A percentile compares a stretch with the other conserved stretches of the same genome.
These are phyloP conservation scores for Pseudogymnoascus sp. DNA, from an alignment of 2,329 filamentous ascomycete genomes.

Conservation along the genomic window DNA sequence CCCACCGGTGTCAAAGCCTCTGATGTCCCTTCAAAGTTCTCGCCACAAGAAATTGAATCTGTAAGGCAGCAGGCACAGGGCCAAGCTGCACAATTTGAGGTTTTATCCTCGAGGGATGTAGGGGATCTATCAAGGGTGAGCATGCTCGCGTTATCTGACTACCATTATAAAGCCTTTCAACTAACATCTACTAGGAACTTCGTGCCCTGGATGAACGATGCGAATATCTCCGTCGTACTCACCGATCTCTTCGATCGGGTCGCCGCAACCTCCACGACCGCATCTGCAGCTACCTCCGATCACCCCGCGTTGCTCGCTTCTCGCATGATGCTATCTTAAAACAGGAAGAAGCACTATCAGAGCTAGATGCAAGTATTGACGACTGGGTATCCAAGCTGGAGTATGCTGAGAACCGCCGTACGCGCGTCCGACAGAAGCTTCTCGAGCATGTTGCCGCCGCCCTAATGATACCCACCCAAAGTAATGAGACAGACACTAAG, in stretches of 20 bases:
- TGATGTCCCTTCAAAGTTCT: constrained; percentile 45
- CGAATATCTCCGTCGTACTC: constrained; percentile 70
- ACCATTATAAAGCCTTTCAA: background rate
- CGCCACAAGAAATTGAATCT: constrained; percentile 39
- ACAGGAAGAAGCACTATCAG: constrained; percentile 70
- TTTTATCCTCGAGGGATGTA: constrained; percentile 55
- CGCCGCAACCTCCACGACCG: constrained; percentile 68
- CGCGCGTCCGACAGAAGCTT: constrained; percentile 68
- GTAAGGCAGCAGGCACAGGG: constrained; percentile 54
- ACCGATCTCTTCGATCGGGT: constrained; percentile 65
- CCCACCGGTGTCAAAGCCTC: constrained; percentile 48
- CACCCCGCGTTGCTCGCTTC: constrained; percentile 62
- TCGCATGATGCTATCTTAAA: constrained; percentile 68
- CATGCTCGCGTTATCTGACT: background rate
- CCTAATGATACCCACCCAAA: constrained; percentile 40
- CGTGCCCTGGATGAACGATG: constrained; percentile 68
- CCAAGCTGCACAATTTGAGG: constrained; percentile 56
- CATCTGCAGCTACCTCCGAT: constrained; percentile 70
- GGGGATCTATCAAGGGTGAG: constrained; percentile 56
- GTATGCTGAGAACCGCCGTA: constrained; percentile 68
- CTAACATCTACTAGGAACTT: constrained; percentile 48
- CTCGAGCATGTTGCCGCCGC: constrained; percentile 75
- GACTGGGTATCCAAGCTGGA: constrained; percentile 77
- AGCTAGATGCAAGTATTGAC: constrained; percentile 70
- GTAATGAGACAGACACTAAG: constrained; percentile 29